These are phyloP conservation scores for Trichodelitschia bisporula DNA, from an alignment of 495 filamentous ascomycete genomes.

Conservation along the genomic window DNA sequence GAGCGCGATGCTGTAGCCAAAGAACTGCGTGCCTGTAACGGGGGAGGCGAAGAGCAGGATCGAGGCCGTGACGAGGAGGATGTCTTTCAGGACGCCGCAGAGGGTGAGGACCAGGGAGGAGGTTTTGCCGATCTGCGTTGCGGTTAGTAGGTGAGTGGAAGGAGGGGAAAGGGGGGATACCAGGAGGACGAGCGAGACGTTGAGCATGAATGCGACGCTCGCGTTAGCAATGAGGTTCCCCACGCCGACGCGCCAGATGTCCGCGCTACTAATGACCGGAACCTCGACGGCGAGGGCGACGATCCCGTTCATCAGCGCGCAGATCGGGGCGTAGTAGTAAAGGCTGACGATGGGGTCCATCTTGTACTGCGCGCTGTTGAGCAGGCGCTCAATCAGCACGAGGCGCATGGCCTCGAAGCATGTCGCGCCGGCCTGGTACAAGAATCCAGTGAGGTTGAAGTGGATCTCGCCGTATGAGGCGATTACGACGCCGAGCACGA, in stretches of 20 bases:
- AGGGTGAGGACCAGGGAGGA: constrained; percentile 90
- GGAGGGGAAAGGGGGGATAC: constrained; percentile 25
- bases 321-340: constrained; percentile 88
- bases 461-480: constrained; percentile 82
- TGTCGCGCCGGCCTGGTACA: constrained; percentile 67
- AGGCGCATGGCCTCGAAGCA: constrained; percentile 75
- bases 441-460: constrained; percentile 65
- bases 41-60: constrained; percentile 76
- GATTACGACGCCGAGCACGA: constrained; percentile 73
- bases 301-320: constrained; percentile 65
- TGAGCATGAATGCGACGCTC: constrained; percentile 60
- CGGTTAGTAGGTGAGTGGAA: constrained; percentile 6
- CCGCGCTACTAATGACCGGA: constrained; percentile 39
- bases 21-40: constrained; percentile 61
- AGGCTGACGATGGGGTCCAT: constrained; percentile 91
- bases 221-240: constrained; percentile 58
- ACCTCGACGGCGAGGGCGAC: constrained; percentile 60
- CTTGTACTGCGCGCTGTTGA: constrained; percentile 80
- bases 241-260: constrained; percentile 53
- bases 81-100: constrained; percentile 95
- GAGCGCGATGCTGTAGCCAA: constrained; percentile 84
- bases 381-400: constrained; percentile 71
- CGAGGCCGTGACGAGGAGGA: constrained; percentile 71
- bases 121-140: constrained; percentile 91
- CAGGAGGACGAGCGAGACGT: constrained; percentile 83